Percentiles rank a stretch among this genome's conserved stretches.
These are phyloP conservation scores for Aspergillus sp. DNA, from an alignment of 2,329 filamentous ascomycete genomes.

Conservation along the genomic window DNA sequence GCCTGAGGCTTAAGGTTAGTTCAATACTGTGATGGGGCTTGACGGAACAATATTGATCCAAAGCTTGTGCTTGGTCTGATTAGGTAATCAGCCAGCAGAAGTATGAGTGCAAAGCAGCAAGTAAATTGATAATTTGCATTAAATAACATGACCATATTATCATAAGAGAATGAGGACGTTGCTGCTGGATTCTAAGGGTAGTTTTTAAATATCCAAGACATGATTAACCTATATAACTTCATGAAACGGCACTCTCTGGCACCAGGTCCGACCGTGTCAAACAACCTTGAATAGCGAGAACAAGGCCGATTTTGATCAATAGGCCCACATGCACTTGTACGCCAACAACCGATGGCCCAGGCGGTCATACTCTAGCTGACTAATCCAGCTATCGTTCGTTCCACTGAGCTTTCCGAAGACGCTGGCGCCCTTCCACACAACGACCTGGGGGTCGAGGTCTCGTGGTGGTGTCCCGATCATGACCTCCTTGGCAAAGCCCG, in stretches of 20 bases:
- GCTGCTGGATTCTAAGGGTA: neutral
- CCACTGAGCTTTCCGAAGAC: slow-evolving; percentile 86
- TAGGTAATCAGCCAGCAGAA: slow-evolving; percentile 6
- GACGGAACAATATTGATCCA: slow-evolving; percentile 17
- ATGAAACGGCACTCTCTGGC: slow-evolving; percentile 13
- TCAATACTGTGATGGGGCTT: neutral
- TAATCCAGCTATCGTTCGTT: slow-evolving; percentile 96
- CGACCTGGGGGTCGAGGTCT: slow-evolving; percentile 96
- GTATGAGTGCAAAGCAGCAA: neutral
- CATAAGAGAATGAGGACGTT: neutral
- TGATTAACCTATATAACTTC: slow-evolving; percentile 18
- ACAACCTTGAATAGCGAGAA: slow-evolving; percentile 10
- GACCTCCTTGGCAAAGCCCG: slow-evolving; percentile 68
- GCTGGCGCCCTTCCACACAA: slow-evolving; percentile 96
- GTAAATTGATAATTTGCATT: neutral
- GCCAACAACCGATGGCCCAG: slow-evolving; percentile 80
- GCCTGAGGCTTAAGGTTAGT: slow-evolving; percentile 28
- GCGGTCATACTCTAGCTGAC: slow-evolving; percentile 82
- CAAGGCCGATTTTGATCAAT: slow-evolving; percentile 40
- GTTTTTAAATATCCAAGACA: slow-evolving; percentile 11
- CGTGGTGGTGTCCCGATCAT: slow-evolving; percentile 73
- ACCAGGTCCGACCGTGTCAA: slow-evolving; percentile 15
- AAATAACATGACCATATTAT: neutral
- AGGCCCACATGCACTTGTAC: slow-evolving; percentile 74
- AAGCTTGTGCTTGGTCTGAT: neutral